Evolutionary conservation across 2,329 filamentous ascomycete genomes (phyloP).

Genomic region (Alternaria triticimaculans): DNA sequence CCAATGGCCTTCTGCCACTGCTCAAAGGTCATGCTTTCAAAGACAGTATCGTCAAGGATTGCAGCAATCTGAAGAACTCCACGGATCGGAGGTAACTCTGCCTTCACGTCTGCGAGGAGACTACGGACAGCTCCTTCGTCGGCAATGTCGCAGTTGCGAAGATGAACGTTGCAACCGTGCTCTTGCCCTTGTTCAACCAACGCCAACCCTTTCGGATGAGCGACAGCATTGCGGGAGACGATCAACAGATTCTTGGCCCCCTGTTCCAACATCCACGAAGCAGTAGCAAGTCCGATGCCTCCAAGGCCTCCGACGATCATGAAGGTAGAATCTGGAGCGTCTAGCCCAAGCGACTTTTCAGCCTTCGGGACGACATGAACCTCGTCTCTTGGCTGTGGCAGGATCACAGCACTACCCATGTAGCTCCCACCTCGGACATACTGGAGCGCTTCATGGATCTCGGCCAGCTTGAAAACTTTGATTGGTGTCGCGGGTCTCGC

Average conservation of each 20-base stretch:
- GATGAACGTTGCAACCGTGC: not conserved
- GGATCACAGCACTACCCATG: not conserved
- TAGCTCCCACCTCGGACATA: not conserved
- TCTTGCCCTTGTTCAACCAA: not conserved
- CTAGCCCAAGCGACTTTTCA: not conserved
- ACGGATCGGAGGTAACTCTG: not conserved
- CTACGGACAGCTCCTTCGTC: not conserved
- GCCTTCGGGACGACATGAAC: not conserved
- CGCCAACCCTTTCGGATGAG: not conserved
- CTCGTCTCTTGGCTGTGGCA: not conserved
- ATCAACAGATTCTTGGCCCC: slow-evolving; percentile 24
- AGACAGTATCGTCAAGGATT: not conserved
- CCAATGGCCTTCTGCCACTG: not conserved
- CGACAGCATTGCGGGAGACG: slow-evolving; percentile 7
- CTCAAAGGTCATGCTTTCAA: not conserved
- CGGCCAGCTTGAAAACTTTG: not conserved
- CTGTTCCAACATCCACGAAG: slow-evolving; percentile 19
- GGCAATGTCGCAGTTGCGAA: slow-evolving; percentile 1
- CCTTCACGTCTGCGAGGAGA: not conserved
- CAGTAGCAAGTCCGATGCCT: slow-evolving; percentile 27
- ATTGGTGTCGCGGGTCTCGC: not conserved
- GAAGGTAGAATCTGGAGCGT: slow-evolving; percentile 22
- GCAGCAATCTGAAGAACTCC: not conserved
- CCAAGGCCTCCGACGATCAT: slow-evolving; percentile 29
- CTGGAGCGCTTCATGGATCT: not conserved